Base-by-base conservation (phyloP, 495 filamentous ascomycete species). In the Talaromyces proteolyticus region DNA sequence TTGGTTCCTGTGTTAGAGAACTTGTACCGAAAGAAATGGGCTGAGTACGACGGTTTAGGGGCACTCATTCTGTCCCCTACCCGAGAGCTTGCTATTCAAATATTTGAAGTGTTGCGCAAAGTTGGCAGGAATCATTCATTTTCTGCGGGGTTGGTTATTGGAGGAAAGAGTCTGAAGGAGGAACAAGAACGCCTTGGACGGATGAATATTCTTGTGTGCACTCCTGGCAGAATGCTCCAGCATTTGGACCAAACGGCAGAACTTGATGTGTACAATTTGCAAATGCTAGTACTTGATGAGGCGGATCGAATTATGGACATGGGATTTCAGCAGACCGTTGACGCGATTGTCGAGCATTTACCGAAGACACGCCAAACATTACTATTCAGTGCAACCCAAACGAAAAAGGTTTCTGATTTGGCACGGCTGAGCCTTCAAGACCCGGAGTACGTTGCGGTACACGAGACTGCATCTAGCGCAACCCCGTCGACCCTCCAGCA, bases 141-240 rank as follows among this genome's bases (percentile, higher is more conserved):
- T 63, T 94, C 92, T 2, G 93, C 93, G 1, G 93, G 94, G 0
- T 64, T 99, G 57, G 82, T 99, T 1, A 96, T 96, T 57, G 93
- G 93, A n/a, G 93, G 93, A 7, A 94, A 91, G 73, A 88, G 80
- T 69, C 59, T 96, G 58, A 80, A 84, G 55, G 91, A 96, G 62
- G 92, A 99, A 66, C 83, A 84, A 40, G 88, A 92, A 54, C 77
- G 92, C 29, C 61, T 99, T 48, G 82, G 85, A 11, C 77, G 90
- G 52, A 99, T 99, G 94, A 96, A 97, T 56, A 99, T 99, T 42
- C 68, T 99, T 11, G 91, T 99, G 2, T 95, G 92, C 60, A 99
- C 93, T 2, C 93, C 93, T 0, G 93, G 93, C 8, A 79, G 93
- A 6, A 92, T 99, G 77, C 67, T 97, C 43, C 94, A 99, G 65